These are phyloP conservation scores for Bigelowiella natans DNA, from an alignment of 78 protist species.

Conservation along the genomic window DNA sequence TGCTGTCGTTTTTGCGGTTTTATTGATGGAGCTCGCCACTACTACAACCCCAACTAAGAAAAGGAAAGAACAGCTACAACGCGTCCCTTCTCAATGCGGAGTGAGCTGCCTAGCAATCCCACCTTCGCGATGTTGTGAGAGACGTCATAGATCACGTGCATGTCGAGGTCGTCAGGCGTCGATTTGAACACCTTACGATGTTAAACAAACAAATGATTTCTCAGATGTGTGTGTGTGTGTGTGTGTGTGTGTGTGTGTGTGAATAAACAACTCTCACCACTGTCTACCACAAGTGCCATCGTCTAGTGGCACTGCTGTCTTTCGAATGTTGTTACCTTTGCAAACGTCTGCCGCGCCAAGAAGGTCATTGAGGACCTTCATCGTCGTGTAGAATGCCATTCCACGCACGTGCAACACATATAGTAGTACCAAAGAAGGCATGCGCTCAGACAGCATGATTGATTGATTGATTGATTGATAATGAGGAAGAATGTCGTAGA, in stretches of 20 bases:
- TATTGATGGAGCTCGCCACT: too few species aligned
- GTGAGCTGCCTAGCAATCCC: constrained; percentile 9
- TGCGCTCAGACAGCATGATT: too few species aligned
- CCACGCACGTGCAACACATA: too few species aligned
- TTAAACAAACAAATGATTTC: constrained; percentile 57
- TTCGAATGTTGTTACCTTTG: constrained; percentile 28
- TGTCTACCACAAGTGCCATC: constrained; percentile 90
- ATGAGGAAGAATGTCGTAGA: too few species aligned
- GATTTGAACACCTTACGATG: constrained; percentile 46
- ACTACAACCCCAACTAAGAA: too few species aligned
- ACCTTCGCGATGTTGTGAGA: constrained; percentile 88
- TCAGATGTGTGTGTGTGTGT: background rate
- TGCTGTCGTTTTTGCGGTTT: too few species aligned
- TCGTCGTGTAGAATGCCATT: too few species aligned
- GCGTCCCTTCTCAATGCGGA: background rate
- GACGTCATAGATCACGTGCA: constrained; percentile 85
- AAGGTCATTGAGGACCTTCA: background rate
- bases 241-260: too few species aligned
- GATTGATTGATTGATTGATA: too few species aligned
- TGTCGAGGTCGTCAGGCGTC: constrained; percentile 80
- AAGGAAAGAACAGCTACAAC: too few species aligned
- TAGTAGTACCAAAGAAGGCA: too few species aligned
- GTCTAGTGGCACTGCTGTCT: constrained; percentile 41
- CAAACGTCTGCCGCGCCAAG: constrained; percentile 45
- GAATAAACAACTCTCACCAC: too few species aligned